phyloP scores from a whole-genome alignment of 225 moss, liverwort and hornwort species.

The Pseudoscleropodium purum region DNA sequence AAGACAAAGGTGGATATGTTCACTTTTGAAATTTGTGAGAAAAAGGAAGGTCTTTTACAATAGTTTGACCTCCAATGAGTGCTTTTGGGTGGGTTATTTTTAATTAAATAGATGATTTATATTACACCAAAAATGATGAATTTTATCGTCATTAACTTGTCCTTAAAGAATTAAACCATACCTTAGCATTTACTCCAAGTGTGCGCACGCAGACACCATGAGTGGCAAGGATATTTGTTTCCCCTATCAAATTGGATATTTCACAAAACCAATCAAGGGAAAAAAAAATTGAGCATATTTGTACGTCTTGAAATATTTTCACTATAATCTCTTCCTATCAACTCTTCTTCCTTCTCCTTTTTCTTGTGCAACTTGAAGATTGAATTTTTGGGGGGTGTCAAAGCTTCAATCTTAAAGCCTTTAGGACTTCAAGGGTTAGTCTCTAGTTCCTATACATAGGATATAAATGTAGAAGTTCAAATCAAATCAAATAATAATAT shows the following conservation, averaged over 20 bases:
- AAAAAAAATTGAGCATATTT: not conserved
- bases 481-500: too few species aligned
- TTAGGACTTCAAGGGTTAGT: too few species aligned
- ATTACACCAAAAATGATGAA: too few species aligned
- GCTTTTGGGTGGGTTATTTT: too few species aligned
- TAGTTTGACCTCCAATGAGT: not conserved
- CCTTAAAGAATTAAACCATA: not conserved
- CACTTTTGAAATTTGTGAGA: not conserved
- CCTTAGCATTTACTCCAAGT: not conserved
- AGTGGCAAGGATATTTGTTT: not conserved
- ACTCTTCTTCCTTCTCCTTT: not conserved
- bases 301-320: not conserved
- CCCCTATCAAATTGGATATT: not conserved
- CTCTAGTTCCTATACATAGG: too few species aligned
- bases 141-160: rapidly evolving
- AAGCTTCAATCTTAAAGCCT: not conserved
- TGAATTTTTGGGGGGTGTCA: not conserved
- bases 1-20: not conserved
- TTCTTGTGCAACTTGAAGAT: not conserved
- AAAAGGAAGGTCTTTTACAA: not conserved
- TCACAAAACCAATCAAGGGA: not conserved
- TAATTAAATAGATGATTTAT: too few species aligned
- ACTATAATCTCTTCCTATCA: not conserved
- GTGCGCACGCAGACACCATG: too few species aligned
- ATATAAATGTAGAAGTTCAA: too few species aligned